Evolutionary conservation across 805 yeast genomes (phyloP), one percentile per base, ranked within the genome.

Genomic region (Wickerhamomyces alni): DNA sequence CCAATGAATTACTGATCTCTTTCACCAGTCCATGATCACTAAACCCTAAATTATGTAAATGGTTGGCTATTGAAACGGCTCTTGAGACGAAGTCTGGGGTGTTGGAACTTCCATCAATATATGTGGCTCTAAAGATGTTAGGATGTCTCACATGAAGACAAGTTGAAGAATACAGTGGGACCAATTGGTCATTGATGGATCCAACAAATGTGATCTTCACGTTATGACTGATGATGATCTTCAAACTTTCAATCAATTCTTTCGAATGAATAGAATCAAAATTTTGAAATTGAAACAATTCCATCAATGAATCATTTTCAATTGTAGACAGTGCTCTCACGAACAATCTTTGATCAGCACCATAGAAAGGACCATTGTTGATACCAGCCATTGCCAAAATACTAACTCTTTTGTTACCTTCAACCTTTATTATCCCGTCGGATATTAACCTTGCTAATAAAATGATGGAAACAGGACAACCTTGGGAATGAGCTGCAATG

Each of bases 331-430:
- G 88, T 0, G 97, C 96, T 47, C 88, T 74, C 61, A 91, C 81
- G 45, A 89, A 75, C 19, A 88, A 65, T 9, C 80, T 78, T 58
- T 87, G 88, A 56, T 93, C 98, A 51, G 78, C 76, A 0, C 97
- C 97, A 48, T 80, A 87, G 55, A 87, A 85, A 2, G 99, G 99
- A 0, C 99, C 99, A 57, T 87, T 78, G 51, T 88, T 87, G 18
- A 89, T 77, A 1, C 98, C 98, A 0, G 98, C 98, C 99, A 91
- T 91, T 4, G 91, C 91, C 36, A 91, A 63, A 16, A 91, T 65
- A 0, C 93, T 87, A 12, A 89, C 70, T 33, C 43, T 55, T n/a
- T 61, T 51, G 24, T 51, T 59, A 12, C 44, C 59, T 16, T 42
- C 37, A 1, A 67, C 53, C 22, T 62, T 62, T 2, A 69, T 52